Evolutionary conservation across 2,329 filamentous ascomycete genomes (phyloP).

Genomic region (Moelleriella libera): DNA sequence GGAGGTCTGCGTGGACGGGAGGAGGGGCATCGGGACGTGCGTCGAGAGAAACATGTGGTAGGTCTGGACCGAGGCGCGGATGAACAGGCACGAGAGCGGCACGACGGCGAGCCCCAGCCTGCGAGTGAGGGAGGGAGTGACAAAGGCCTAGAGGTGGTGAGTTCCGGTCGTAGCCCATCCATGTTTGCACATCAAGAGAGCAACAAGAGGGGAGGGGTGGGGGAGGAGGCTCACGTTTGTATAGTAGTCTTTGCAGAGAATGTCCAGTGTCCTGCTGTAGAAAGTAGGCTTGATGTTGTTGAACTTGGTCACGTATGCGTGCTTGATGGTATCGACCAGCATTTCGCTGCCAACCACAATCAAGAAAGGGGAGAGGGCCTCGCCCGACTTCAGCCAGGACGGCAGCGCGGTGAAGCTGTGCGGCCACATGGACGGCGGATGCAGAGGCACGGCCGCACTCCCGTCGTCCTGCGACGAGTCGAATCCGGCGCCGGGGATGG

Average conservation of each 20-base stretch:
- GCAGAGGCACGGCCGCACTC: slow-evolving; percentile 43
- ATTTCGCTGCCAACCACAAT: slow-evolving; percentile 94
- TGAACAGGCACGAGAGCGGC: slow-evolving; percentile 86
- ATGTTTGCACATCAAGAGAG: not conserved
- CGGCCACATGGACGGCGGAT: slow-evolving; percentile 64
- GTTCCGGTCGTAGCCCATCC: not conserved
- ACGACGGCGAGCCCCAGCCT: slow-evolving; percentile 84
- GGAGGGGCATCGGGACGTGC: slow-evolving; percentile 61
- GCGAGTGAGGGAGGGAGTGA: slow-evolving; percentile 77
- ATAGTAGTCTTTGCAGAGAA: slow-evolving; percentile 95
- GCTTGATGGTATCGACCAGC: slow-evolving; percentile 92
- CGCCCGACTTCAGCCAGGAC: slow-evolving; percentile 60
- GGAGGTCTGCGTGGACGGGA: slow-evolving; percentile 50
- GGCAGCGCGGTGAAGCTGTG: slow-evolving; percentile 86
- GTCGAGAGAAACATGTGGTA: slow-evolving; percentile 97
- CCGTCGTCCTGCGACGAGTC: slow-evolving; percentile 30
- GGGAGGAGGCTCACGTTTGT: slow-evolving; percentile 50
- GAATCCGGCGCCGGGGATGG: slow-evolving; percentile 39
- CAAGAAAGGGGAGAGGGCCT: slow-evolving; percentile 84
- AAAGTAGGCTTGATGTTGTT: slow-evolving; percentile 90
- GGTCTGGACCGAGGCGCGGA: slow-evolving; percentile 85
- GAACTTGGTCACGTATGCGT: slow-evolving; percentile 96
- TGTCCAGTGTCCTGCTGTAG: slow-evolving; percentile 81
- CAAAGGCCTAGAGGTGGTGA: slow-evolving; percentile 53
- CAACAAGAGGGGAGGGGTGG: not conserved